These are phyloP conservation scores for Zygoascus hellenicus DNA, from an alignment of 1,139 yeast species.

Conservation along the genomic window DNA sequence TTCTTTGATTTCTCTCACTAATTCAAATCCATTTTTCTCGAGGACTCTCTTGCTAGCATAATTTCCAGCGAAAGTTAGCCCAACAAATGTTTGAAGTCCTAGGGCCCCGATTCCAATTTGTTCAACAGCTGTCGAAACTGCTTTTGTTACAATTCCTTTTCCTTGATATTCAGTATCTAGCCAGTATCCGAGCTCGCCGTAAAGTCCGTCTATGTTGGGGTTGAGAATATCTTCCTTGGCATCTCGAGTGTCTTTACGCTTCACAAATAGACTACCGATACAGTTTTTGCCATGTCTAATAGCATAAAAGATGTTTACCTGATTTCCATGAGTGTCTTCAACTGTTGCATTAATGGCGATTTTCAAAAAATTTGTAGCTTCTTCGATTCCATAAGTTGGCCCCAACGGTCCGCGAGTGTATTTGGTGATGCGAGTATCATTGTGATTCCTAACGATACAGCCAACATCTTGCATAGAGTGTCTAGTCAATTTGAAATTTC, in stretches of 20 bases:
- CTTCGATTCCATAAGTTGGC: conserved; percentile 14
- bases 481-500: conserved; percentile 14
- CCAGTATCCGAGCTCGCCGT: conserved; percentile 18
- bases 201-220: background rate
- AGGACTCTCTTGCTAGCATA: conserved; percentile 17
- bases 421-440: conserved; percentile 16
- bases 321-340: background rate
- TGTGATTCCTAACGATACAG: conserved; percentile 14
- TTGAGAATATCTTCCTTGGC: conserved; percentile 7
- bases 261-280: conserved; percentile 15
- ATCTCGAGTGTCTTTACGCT: conserved; percentile 1
- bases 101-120: conserved; percentile 16
- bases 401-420: conserved; percentile 17
- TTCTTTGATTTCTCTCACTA: conserved; percentile 11
- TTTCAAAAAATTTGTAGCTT: conserved; percentile 15
- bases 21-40: conserved; percentile 19
- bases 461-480: conserved; percentile 11
- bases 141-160: conserved; percentile 19
- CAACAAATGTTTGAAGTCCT: conserved; percentile 16
- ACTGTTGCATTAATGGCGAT: background rate
- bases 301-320: conserved; percentile 14
- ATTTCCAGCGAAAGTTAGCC: conserved; percentile 19
- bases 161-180: conserved; percentile 19
- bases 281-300: conserved; percentile 16
- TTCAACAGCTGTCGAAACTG: conserved; percentile 14